phyloP scores from a whole-genome alignment of 805 yeast species.

The Ogataea corticis region DNA sequence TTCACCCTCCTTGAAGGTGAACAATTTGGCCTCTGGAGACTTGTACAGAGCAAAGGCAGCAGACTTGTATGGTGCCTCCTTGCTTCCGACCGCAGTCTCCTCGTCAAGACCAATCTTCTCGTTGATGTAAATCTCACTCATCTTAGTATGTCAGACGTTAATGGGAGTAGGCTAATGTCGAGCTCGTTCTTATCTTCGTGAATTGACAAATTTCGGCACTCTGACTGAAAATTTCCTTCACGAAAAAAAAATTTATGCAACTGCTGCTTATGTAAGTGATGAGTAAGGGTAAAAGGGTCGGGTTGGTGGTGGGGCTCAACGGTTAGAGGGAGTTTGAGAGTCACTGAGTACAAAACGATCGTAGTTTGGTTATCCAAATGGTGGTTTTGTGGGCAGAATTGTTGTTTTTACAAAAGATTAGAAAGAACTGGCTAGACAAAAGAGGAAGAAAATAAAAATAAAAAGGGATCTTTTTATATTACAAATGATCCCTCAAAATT shows the following conservation, averaged over 20 bases:
- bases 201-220: neutral
- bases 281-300: no score
- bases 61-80: conserved; percentile 70
- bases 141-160: conserved; percentile 1
- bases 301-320: no score
- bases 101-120: conserved; percentile 72
- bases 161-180: neutral
- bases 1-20: conserved; percentile 61
- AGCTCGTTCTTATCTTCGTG: neutral
- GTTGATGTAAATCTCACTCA: conserved; percentile 58
- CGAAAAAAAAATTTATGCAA: neutral
- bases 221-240: neutral
- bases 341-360: no score
- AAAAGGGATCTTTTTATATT: no score
- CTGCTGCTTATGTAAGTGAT: neutral
- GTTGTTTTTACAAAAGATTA: no score
- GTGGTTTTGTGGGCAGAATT: no score
- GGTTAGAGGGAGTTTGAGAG: no score
- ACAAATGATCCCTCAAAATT: no score
- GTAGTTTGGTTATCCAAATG: no score
- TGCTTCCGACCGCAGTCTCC: conserved; percentile 57
- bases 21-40: conserved; percentile 50
- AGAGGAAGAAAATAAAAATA: no score
- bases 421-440: no score
- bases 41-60: conserved; percentile 77